These are phyloP conservation scores for Mycena albidolilacea DNA, from an alignment of 768 basidiomycete species.

Conservation along the genomic window DNA sequence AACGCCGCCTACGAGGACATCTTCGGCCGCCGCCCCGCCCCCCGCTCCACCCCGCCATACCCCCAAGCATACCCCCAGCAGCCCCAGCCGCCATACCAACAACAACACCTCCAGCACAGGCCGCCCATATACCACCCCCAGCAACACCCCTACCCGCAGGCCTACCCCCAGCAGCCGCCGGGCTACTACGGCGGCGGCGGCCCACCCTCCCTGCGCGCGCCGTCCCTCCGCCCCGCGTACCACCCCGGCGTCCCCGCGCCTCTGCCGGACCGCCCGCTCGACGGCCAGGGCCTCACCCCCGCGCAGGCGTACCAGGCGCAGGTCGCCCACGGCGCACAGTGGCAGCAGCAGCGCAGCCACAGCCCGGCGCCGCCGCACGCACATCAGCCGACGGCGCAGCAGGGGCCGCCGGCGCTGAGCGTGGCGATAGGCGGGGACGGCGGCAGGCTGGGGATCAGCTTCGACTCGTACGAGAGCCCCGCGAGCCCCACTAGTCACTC, in stretches of 20 bases:
- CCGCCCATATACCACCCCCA: constrained; percentile 54
- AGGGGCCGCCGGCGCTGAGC: constrained; percentile 52
- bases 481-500: too few species aligned
- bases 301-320: constrained; percentile 89
- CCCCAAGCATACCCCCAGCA: constrained; percentile 46
- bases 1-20: constrained; percentile 89
- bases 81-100: constrained; percentile 36
- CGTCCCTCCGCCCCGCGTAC: constrained; percentile 56
- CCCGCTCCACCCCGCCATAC: constrained; percentile 38
- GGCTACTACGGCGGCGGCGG: constrained; percentile 49
- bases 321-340: constrained; percentile 61
- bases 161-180: constrained; percentile 52
- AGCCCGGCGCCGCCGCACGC: neutral
- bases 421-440: constrained; percentile 68
- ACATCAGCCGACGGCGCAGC: constrained; percentile 17
- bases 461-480: constrained; percentile 45
- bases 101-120: constrained; percentile 49
- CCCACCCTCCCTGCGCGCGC: constrained; percentile 67
- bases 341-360: neutral
- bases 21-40: constrained; percentile 76
- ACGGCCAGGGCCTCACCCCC: constrained; percentile 72
- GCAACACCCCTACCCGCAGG: constrained; percentile 42
- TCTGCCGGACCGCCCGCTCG: constrained; percentile 48
- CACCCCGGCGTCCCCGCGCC: constrained; percentile 56
- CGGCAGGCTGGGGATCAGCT: constrained; percentile 73